Evolutionary conservation across 2,329 filamentous ascomycete genomes (phyloP).

Genomic region (Ophiostoma ips): DNA sequence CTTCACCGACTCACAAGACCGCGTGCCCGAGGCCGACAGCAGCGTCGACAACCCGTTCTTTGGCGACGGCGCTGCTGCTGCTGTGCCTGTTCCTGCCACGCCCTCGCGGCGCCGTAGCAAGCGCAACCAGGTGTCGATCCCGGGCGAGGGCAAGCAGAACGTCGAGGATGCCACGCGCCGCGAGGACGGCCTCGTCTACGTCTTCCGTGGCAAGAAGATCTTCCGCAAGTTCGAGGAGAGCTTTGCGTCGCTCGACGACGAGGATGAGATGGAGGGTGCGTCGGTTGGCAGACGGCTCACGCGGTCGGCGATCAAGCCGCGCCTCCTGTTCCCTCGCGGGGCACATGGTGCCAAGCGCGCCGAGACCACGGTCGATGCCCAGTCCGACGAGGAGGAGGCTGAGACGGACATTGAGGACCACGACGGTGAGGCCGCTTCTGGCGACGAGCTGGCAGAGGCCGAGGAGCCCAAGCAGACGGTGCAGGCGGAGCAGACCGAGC

Average conservation of each 20-base stretch:
- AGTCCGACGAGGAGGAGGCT: conserved; percentile 44
- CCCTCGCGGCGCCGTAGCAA: conserved; percentile 38
- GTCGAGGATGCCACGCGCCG: conserved; percentile 50
- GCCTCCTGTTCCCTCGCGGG: conserved; percentile 51
- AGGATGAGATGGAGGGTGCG: conserved; percentile 17
- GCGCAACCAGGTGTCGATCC: conserved; percentile 38
- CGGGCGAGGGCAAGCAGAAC: conserved; percentile 42
- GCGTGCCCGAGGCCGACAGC: conserved; percentile 53
- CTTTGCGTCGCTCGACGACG: conserved; percentile 11
- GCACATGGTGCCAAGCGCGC: conserved; percentile 21
- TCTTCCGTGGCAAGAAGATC: conserved; percentile 68
- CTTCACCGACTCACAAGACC: conserved; percentile 69
- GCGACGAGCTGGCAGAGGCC: conserved; percentile 25
- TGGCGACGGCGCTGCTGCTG: conserved; percentile 25
- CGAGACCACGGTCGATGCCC: conserved; percentile 21
- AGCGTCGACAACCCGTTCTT: conserved; percentile 61
- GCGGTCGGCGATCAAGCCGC: conserved; percentile 45
- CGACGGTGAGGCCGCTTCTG: too few relatives aligned
- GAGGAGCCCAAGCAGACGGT: conserved; percentile 38
- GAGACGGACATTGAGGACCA: conserved; percentile 44
- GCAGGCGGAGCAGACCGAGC: conserved; percentile 25
- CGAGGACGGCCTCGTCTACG: conserved; percentile 59
- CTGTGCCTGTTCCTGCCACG: conserved; percentile 15
- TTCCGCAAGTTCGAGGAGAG: conserved; percentile 51
- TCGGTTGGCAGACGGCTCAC: conserved; percentile 24